Conservation (phyloP, 345 rosid species). For the Reutealis trisperma region DNA sequence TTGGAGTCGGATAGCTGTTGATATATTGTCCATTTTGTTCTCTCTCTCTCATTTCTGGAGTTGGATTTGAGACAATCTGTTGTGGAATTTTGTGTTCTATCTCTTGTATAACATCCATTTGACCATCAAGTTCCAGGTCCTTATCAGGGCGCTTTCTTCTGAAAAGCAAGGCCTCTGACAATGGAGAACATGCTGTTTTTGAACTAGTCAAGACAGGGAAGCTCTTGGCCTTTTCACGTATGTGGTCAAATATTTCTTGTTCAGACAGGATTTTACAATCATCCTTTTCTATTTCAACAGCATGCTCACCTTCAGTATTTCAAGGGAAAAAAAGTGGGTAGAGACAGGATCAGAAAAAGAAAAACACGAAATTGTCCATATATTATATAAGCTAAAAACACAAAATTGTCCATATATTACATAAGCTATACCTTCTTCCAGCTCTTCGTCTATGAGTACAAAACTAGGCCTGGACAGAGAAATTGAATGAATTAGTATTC, state of each 20-base stretch:
- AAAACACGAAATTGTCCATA: background rate
- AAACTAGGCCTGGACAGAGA: constrained; percentile 78
- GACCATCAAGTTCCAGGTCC: constrained; percentile 34
- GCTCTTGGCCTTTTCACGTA: constrained; percentile 76
- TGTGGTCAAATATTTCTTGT: constrained; percentile 72
- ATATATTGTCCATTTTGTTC: constrained; percentile 18
- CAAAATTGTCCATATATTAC: background rate
- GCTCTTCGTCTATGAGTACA: constrained; percentile 83
- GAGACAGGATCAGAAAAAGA: constrained; percentile 10
- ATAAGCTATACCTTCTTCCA: constrained; percentile 54
- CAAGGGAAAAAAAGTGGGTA: constrained; percentile 12
- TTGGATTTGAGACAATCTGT: constrained; percentile 26
- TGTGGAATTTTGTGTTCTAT: constrained; percentile 29
- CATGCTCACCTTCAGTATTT: constrained; percentile 40
- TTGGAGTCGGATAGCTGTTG: constrained; percentile 22
- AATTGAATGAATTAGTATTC: constrained; percentile 8
- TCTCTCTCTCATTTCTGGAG: constrained; percentile 25
- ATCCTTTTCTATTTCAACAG: constrained; percentile 43
- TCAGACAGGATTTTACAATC: constrained; percentile 52
- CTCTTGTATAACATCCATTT: constrained; percentile 30
- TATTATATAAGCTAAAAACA: constrained; percentile 4
- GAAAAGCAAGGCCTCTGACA: constrained; percentile 43
- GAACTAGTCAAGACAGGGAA: constrained; percentile 53
- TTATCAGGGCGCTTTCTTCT: constrained; percentile 48
- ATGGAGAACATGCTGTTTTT: constrained; percentile 33